phyloP scores from a whole-genome alignment of 805 yeast genomes.

The Kuraishia molischiana region DNA sequence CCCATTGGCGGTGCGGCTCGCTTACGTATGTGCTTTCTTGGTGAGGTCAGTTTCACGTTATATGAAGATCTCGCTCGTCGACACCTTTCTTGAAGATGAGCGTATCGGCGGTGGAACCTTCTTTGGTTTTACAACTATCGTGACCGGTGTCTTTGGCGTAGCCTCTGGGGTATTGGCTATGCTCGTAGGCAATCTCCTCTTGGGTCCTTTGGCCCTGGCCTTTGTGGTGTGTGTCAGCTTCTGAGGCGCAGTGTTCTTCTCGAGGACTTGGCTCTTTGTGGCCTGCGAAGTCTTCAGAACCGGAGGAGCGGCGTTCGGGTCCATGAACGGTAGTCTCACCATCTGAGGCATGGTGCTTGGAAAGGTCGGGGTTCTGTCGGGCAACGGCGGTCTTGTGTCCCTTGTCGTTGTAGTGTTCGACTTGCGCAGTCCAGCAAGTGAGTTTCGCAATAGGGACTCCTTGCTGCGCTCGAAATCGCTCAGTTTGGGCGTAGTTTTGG shows the following conservation, averaged over 20 bases:
- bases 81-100: slow-evolving; percentile 17
- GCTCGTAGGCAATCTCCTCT: slow-evolving; percentile 32
- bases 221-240: slow-evolving; percentile 36
- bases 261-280: slow-evolving; percentile 5
- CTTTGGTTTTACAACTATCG: slow-evolving; percentile 3
- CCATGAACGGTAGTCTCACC: background rate
- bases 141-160: background rate
- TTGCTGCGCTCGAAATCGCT: slow-evolving; percentile 4
- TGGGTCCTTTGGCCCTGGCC: slow-evolving; percentile 40
- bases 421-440: slow-evolving; percentile 3
- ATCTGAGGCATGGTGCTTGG: background rate
- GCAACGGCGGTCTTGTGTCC: background rate
- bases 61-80: slow-evolving; percentile 15
- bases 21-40: too few species aligned
- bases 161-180: slow-evolving; percentile 3
- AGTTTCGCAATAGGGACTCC: slow-evolving; percentile 2
- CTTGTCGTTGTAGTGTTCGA: background rate
- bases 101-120: slow-evolving; percentile 18
- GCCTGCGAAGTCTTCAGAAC: slow-evolving; percentile 1
- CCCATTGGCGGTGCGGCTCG: too few species aligned
- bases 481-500: background rate
- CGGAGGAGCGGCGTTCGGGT: background rate
- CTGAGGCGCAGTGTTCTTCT: slow-evolving; percentile 3
- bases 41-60: too few species aligned
- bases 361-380: background rate